A percentile compares a stretch with the other conserved stretches of the same genome.
phyloP scores from a whole-genome alignment of 2,329 filamentous ascomycete genomes.

The Grosmannia huntii region DNA sequence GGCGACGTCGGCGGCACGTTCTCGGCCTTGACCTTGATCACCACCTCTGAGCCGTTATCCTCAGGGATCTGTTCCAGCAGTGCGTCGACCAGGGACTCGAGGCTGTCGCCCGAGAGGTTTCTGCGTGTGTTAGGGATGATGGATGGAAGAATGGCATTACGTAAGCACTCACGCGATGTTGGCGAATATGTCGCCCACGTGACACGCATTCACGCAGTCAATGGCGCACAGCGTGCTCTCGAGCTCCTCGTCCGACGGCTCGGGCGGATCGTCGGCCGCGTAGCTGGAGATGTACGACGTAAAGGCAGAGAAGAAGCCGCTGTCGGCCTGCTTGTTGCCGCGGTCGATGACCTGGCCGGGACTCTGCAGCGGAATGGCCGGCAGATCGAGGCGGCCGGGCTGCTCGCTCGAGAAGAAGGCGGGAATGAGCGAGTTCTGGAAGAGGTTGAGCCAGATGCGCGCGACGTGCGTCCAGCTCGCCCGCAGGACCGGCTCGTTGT shows the following conservation, averaged over 20 bases:
- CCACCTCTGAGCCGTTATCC: conserved; percentile 57
- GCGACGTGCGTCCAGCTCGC: conserved; percentile 76
- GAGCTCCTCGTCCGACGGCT: conserved; percentile 92
- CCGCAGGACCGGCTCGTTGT: conserved; percentile 65
- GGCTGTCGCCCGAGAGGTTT: conserved; percentile 23
- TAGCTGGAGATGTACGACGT: conserved; percentile 98
- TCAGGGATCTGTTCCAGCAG: conserved; percentile 80
- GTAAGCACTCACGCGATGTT: conserved; percentile 59
- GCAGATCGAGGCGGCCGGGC: conserved; percentile 53
- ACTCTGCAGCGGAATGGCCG: conserved; percentile 76
- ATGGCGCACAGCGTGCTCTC: conserved; percentile 92
- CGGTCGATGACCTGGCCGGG: conserved; percentile 90
- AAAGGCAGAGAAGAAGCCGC: conserved; percentile 83
- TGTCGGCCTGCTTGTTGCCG: conserved; percentile 62
- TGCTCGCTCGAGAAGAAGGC: conserved; percentile 54
- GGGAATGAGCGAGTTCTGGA: conserved; percentile 86
- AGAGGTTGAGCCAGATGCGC: conserved; percentile 88
- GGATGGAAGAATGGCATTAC: too few relatives aligned
- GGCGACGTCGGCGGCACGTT: conserved; percentile 42
- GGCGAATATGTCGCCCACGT: conserved; percentile 66
- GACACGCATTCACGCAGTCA: conserved; percentile 85
- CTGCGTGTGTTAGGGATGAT: conserved; percentile 13
- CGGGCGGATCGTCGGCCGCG: conserved; percentile 91
- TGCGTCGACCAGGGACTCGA: conserved; percentile 48
- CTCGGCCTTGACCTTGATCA: conserved; percentile 87